phyloP scores from a whole-genome alignment of 2,329 filamentous ascomycete species.

The Arthrocladium fulminans region DNA sequence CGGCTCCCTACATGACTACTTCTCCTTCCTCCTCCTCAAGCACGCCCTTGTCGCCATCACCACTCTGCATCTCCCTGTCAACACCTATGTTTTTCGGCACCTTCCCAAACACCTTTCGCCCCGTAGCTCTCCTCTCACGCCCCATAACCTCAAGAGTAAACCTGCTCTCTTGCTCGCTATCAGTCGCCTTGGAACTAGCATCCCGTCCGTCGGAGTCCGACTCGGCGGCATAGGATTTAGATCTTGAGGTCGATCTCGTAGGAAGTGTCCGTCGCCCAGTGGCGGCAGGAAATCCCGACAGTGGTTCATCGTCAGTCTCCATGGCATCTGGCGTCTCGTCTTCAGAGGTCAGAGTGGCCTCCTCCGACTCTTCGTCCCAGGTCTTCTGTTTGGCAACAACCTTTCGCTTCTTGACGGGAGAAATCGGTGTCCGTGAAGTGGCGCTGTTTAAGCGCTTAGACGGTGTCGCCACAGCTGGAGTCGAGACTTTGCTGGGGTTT shows the following conservation, averaged over 20 bases:
- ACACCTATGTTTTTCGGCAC: not conserved
- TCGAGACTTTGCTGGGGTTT: not conserved
- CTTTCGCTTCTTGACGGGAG: not conserved
- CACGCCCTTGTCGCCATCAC: not conserved
- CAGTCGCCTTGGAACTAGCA: not conserved
- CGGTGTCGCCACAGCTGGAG: not conserved
- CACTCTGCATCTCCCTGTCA: not conserved
- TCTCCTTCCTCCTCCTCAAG: not conserved
- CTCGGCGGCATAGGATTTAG: slow-evolving; percentile 36
- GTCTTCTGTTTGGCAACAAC: not conserved
- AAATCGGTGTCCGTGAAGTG: not conserved
- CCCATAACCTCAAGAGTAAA: not conserved
- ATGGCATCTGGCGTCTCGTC: not conserved
- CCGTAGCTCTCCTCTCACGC: not conserved
- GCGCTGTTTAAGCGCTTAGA: not conserved
- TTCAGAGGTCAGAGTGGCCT: not conserved
- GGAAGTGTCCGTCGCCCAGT: not conserved
- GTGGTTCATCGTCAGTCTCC: not conserved
- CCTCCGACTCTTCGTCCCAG: not conserved
- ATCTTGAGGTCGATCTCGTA: not conserved
- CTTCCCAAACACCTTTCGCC: not conserved
- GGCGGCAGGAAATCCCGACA: not conserved
- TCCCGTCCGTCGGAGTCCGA: slow-evolving; percentile 43
- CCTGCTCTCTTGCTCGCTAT: not conserved
- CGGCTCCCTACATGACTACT: not conserved